phyloP scores from a whole-genome alignment of 805 yeast genomes.

The Pichia cabralensis region DNA sequence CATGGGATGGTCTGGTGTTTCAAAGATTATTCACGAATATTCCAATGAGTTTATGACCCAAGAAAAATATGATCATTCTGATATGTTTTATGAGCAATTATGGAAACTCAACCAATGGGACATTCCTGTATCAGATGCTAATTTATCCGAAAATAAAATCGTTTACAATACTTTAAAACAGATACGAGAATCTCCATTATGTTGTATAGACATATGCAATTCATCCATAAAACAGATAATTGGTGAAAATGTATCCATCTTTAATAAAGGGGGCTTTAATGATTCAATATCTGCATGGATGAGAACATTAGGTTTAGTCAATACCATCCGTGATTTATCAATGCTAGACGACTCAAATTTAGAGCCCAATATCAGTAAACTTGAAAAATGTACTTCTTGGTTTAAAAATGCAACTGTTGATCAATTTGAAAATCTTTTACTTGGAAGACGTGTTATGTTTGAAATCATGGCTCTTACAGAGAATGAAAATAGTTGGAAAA shows the following conservation, averaged over 20 bases:
- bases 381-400: slow-evolving; percentile 28
- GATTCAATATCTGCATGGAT: too few species aligned
- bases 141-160: slow-evolving; percentile 32
- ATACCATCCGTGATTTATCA: slow-evolving; percentile 15
- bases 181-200: slow-evolving; percentile 28
- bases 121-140: slow-evolving; percentile 36
- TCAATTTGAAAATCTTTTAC: slow-evolving; percentile 33
- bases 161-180: slow-evolving; percentile 44
- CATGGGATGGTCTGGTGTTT: slow-evolving; percentile 49
- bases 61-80: slow-evolving; percentile 1
- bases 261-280: too few species aligned
- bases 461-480: slow-evolving; percentile 15
- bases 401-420: slow-evolving; percentile 26
- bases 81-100: slow-evolving; percentile 45
- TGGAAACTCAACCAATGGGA: slow-evolving; percentile 81
- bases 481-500: background rate
- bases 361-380: too few species aligned
- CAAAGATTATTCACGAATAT: slow-evolving; percentile 29
- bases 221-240: slow-evolving; percentile 5
- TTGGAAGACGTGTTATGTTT: slow-evolving; percentile 32
- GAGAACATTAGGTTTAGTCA: slow-evolving; percentile 24
- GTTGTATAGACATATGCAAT: slow-evolving; percentile 14
- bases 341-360: slow-evolving; percentile 7
- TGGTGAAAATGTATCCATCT: too few species aligned
- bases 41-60: slow-evolving; percentile 1